Evolutionary conservation across 306 rosid species (phyloP).

Genomic region (Rubus idaeus): DNA sequence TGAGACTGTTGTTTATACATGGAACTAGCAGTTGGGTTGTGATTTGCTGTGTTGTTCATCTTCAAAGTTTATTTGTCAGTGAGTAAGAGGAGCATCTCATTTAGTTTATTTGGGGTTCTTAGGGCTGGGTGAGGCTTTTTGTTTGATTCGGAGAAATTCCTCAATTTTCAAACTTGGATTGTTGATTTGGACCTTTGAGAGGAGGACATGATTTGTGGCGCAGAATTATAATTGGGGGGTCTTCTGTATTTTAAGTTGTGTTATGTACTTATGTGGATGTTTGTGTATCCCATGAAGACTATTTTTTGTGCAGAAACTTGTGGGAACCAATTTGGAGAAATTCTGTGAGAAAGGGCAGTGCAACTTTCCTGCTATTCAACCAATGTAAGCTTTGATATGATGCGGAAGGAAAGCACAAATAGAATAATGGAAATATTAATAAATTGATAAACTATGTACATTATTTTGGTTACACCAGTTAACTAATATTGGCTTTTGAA

Average conservation of each 20-base stretch:
- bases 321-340: not conserved
- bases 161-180: not conserved
- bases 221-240: not conserved
- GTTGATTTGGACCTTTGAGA: not conserved
- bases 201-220: not conserved
- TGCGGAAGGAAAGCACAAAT: not conserved
- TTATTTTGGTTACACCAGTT: not conserved
- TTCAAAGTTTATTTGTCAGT: not conserved
- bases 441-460: not conserved
- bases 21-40: not conserved
- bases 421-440: not conserved
- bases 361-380: not conserved
- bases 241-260: not conserved
- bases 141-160: not conserved
- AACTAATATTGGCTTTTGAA: not conserved
- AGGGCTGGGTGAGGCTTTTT: not conserved
- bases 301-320: not conserved
- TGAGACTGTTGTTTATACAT: not conserved
- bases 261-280: not conserved
- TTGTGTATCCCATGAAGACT: not conserved
- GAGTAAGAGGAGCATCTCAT: not conserved
- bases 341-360: not conserved
- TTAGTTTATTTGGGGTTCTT: not conserved
- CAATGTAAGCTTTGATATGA: not conserved
- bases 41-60: constrained; percentile 3